Conservation (phyloP, 2,329 filamentous ascomycete genomes). For the Botryotinia convoluta region DNA sequence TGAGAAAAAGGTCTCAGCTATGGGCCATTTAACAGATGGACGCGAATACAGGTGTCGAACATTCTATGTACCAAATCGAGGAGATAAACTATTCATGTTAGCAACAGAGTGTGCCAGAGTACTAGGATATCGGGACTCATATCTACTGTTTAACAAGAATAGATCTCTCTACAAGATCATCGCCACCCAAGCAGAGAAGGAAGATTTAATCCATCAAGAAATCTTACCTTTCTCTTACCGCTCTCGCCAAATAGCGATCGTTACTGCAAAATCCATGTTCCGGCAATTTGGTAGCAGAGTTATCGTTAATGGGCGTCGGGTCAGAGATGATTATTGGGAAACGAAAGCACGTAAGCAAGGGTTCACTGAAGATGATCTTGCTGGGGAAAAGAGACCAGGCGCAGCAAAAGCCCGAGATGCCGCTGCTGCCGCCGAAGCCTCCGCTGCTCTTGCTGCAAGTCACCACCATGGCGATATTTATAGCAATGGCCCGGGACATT, state of each 20-base stretch:
- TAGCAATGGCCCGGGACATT: conserved; percentile 66
- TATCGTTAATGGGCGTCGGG: conserved; percentile 82
- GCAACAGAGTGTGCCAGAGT: conserved; percentile 96
- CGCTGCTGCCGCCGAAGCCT: conserved; percentile 57
- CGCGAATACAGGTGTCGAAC: conserved; percentile 92
- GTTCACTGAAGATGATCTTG: conserved; percentile 94
- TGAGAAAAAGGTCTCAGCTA: conserved; percentile 86
- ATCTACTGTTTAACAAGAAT: conserved; percentile 98
- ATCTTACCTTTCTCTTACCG: conserved; percentile 96
- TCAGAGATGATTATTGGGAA: conserved; percentile 98
- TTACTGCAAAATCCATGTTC: conserved; percentile 97
- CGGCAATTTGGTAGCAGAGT: conserved; percentile 95
- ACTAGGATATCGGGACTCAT: conserved; percentile 93
- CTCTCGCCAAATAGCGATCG: conserved; percentile 97
- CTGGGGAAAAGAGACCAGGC: conserved; percentile 93
- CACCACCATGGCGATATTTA: conserved; percentile 87
- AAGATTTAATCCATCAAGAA: conserved; percentile 91
- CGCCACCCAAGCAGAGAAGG: conserved; percentile 91
- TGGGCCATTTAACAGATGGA: conserved; percentile 76
- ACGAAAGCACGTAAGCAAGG: conserved; percentile 95
- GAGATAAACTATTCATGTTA: conserved; percentile 96
- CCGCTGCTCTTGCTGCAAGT: conserved; percentile 54
- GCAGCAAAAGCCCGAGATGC: conserved; percentile 85
- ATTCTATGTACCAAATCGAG: conserved; percentile 86
- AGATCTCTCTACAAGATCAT: conserved; percentile 97